Conservation (phyloP, 495 filamentous ascomycete species). For the Penicillium lividum region DNA sequence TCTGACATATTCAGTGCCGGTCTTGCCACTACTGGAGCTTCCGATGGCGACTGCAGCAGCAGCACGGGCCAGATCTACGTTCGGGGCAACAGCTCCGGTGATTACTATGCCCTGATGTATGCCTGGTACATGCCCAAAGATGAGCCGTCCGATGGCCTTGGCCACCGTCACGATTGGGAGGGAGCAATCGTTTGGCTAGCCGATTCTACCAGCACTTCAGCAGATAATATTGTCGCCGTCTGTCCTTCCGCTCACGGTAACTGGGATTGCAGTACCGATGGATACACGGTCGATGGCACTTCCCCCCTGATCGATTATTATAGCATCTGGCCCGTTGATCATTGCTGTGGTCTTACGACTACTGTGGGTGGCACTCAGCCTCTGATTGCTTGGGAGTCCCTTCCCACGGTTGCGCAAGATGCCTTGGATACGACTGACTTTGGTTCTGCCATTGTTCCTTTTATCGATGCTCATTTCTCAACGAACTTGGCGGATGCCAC, state of each 20-base stretch:
- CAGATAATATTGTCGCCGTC: slow-evolving; percentile 50
- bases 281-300: slow-evolving; percentile 38
- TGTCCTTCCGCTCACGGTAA: slow-evolving; percentile 53
- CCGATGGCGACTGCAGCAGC: slow-evolving; percentile 42
- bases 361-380: slow-evolving; percentile 53
- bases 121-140: slow-evolving; percentile 56
- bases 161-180: slow-evolving; percentile 56
- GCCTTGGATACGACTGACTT: slow-evolving; percentile 29
- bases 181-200: slow-evolving; percentile 52
- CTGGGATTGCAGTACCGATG: slow-evolving; percentile 49
- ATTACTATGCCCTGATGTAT: slow-evolving; percentile 53
- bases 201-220: slow-evolving; percentile 31
- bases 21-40: slow-evolving; percentile 35
- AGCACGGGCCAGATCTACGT: slow-evolving; percentile 55
- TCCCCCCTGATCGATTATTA: slow-evolving; percentile 49
- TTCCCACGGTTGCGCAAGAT: slow-evolving; percentile 31
- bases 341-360: slow-evolving; percentile 44
- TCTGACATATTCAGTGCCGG: slow-evolving; percentile 33
- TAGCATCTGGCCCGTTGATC: slow-evolving; percentile 51
- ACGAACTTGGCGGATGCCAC: slow-evolving; percentile 23
- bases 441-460: slow-evolving; percentile 23
- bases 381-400: slow-evolving; percentile 55
- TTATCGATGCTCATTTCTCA: slow-evolving; percentile 21
- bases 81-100: slow-evolving; percentile 28
- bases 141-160: slow-evolving; percentile 39